A percentile compares a stretch with the other conserved stretches of the same genome.
phyloP scores from a whole-genome alignment of 2,329 filamentous ascomycete species.

The Claviceps capensis region DNA sequence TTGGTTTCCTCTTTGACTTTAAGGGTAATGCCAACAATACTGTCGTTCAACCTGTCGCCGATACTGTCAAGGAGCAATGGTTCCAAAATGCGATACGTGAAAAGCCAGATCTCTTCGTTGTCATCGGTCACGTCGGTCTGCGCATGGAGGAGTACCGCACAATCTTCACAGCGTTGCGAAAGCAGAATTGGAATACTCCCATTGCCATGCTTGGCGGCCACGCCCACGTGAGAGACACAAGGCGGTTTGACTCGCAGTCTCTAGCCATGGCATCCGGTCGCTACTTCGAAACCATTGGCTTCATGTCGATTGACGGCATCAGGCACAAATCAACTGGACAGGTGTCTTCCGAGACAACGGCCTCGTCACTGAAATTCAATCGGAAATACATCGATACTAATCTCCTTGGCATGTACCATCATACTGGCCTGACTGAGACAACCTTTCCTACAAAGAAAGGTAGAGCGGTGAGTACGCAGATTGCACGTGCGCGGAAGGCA shows the following conservation, averaged over 20 bases:
- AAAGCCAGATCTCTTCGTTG: slow-evolving; percentile 74
- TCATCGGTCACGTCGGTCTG: slow-evolving; percentile 74
- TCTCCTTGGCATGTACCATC: slow-evolving; percentile 67
- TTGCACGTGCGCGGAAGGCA: slow-evolving; percentile 52
- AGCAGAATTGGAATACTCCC: slow-evolving; percentile 63
- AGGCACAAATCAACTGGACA: slow-evolving; percentile 17
- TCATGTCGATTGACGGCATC: slow-evolving; percentile 69
- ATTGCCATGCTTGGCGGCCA: slow-evolving; percentile 91
- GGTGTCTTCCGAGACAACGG: slow-evolving; percentile 18
- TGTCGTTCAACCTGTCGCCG: slow-evolving; percentile 62
- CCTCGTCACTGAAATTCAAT: slow-evolving; percentile 44
- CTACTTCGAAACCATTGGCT: slow-evolving; percentile 92
- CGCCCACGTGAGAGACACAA: slow-evolving; percentile 75
- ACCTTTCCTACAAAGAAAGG: slow-evolving; percentile 69
- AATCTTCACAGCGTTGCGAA: slow-evolving; percentile 67
- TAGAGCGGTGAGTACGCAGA: slow-evolving; percentile 54
- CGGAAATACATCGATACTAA: slow-evolving; percentile 93
- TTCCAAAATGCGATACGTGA: slow-evolving; percentile 77
- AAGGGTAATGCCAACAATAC: slow-evolving; percentile 84
- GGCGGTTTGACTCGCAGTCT: slow-evolving; percentile 62
- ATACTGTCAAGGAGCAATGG: slow-evolving; percentile 75
- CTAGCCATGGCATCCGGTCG: slow-evolving; percentile 75
- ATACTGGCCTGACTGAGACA: slow-evolving; percentile 56
- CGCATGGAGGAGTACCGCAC: slow-evolving; percentile 65
- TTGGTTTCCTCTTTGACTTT: slow-evolving; percentile 95